These are phyloP conservation scores for Plenodomus lindquistii DNA, from an alignment of 2,329 filamentous ascomycete genomes.

Conservation along the genomic window DNA sequence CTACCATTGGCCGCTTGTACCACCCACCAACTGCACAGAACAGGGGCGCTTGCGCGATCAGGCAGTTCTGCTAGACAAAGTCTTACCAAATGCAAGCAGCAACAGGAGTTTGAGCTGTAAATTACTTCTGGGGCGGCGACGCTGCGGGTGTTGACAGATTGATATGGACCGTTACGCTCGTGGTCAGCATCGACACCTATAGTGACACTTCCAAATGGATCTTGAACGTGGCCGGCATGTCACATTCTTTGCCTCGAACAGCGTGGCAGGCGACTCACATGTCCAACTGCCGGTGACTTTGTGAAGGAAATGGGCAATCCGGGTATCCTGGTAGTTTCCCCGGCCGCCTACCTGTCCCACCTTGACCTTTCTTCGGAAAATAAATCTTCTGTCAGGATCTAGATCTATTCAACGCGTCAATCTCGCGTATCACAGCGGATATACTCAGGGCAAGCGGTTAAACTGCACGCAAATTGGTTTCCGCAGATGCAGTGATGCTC, in stretches of 20 bases:
- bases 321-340: not conserved
- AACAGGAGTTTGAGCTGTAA: not conserved
- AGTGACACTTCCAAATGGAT: not conserved
- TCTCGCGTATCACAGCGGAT: not conserved
- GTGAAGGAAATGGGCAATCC: not conserved
- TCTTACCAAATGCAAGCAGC: not conserved
- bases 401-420: constrained; percentile 2
- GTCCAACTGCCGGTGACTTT: not conserved
- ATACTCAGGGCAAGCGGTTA: not conserved
- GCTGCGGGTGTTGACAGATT: not conserved
- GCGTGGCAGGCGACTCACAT: not conserved
- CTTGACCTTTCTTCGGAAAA: not conserved
- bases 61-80: not conserved
- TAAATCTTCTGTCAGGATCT: not conserved
- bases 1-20: not conserved
- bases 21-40: not conserved
- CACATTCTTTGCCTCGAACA: not conserved
- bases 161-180: not conserved
- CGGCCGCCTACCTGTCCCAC: not conserved
- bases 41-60: not conserved
- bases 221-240: not conserved
- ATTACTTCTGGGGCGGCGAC: not conserved
- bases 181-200: not conserved
- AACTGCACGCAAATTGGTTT: not conserved
- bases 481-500: not conserved